Evolutionary conservation across 305 asterid species (phyloP).

Genomic region (Withania somnifera): DNA sequence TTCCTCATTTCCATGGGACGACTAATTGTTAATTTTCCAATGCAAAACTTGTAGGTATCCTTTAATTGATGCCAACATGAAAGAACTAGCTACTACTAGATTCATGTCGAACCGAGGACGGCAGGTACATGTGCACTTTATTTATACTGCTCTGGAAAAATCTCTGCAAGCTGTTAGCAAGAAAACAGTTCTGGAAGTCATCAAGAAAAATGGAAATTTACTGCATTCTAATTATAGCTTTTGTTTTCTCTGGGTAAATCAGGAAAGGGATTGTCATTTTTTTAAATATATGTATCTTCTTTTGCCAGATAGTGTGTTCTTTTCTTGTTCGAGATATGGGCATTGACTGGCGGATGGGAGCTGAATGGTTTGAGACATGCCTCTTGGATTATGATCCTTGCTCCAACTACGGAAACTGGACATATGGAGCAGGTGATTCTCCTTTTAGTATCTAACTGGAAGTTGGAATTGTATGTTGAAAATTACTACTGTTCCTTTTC

Average conservation of each 20-base stretch:
- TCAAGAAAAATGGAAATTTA: not conserved
- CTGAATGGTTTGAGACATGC: conserved; percentile 96
- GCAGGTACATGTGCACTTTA: conserved; percentile 35
- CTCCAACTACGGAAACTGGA: conserved; percentile 95
- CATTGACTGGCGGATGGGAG: conserved; percentile 98
- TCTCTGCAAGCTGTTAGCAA: not conserved
- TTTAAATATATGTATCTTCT: not conserved
- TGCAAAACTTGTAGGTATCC: conserved; percentile 51
- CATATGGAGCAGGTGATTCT: conserved; percentile 83
- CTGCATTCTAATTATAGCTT: not conserved
- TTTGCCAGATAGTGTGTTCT: conserved; percentile 70
- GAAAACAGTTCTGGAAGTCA: not conserved
- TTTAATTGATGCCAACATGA: conserved; percentile 87
- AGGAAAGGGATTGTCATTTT: not conserved
- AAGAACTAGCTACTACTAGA: conserved; percentile 63
- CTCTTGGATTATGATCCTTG: conserved; percentile 92
- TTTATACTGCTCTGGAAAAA: not conserved
- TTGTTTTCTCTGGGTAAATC: not conserved
- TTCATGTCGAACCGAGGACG: conserved; percentile 98
- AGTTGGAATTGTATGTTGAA: not conserved
- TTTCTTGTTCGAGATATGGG: conserved; percentile 97
- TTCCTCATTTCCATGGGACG: not conserved
- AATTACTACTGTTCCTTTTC: conserved; percentile 6
- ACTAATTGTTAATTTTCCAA: not conserved
- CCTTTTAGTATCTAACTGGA: not conserved